Base-by-base conservation (phyloP, 2,329 filamentous ascomycete species). In the Dothideomycetes sp. region DNA sequence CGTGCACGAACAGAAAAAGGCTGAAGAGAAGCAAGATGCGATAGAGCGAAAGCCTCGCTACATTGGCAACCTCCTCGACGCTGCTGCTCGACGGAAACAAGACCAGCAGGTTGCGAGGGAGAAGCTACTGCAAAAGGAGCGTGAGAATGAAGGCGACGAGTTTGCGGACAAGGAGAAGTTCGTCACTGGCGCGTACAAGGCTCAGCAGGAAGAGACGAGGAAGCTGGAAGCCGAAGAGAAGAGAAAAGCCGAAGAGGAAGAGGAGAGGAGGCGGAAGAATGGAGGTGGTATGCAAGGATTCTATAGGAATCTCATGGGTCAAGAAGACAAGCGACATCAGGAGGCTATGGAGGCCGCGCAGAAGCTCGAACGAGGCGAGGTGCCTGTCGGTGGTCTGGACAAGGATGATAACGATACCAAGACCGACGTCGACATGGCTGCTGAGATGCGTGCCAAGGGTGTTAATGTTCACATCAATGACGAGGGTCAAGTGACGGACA, bases 111-210 rank as follows among this genome's bases (percentile, higher is more conserved):
- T 87, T 19, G 84, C 84, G 3, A 79, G 84, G 54, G 84, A 91
- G 62, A 86, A 86, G 61, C 75, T 83, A 58, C 70, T 91, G 50
- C 79, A 83, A 50, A 72, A 79, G 17, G 84, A 91, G 56, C 72
- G 84, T 34, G 84, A 84, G 52, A 79, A 76, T 0, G 85, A 91
- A 56, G 84, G 84, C 14, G 84, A 89, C 24, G 81, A 82, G 53
- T 91, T 78, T 52, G 81, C 73, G 0, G 84, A 81, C 51, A 91
- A 88, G 63, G 85, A 91, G 56, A 84, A 81, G 60, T 91, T 91
- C 49, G 85, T 91, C 24, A 91, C 84, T 0, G 80, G 78, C 42
- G 84, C 84, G 27, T 93, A 91, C 58, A 85, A 83, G 64, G 71
- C 73, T 53, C 84, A 89, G 55, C 83, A 88, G 53, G 82, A 81